Evolutionary conservation across 208 protist genomes (phyloP).

Genomic region (Naegleria gruberi): DNA sequence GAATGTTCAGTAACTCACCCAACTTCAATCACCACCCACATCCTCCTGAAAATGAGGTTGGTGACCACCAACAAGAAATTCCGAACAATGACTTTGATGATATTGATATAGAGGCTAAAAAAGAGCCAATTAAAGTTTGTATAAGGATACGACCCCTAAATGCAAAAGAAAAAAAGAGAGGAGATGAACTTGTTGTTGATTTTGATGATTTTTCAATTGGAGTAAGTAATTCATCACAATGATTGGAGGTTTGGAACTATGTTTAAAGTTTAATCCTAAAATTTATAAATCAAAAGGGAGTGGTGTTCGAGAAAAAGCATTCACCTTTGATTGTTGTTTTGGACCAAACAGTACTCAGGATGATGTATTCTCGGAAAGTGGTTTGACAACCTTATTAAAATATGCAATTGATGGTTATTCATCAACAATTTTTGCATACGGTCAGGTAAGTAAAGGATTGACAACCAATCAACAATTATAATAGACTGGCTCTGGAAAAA

Average conservation of each 20-base stretch:
- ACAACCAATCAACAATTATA: background rate
- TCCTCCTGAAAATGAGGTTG: background rate
- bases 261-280: background rate
- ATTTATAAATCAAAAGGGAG: background rate
- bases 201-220: background rate
- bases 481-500: conserved; percentile 8
- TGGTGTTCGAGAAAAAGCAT: conserved; percentile 24
- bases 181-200: background rate
- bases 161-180: background rate
- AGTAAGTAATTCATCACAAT: background rate
- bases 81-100: background rate
- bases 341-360: conserved; percentile 51
- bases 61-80: background rate
- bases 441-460: conserved; percentile 51
- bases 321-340: conserved; percentile 55
- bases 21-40: background rate
- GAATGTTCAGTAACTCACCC: background rate
- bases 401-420: conserved; percentile 61
- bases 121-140: background rate
- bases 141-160: background rate
- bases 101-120: too few species aligned
- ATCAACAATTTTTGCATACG: conserved; percentile 72
- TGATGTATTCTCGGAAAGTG: conserved; percentile 46
- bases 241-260: background rate
- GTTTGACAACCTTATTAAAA: conserved; percentile 56